These are phyloP conservation scores for Teunomyces kruisii DNA, from an alignment of 805 yeast genomes.

Conservation along the genomic window DNA sequence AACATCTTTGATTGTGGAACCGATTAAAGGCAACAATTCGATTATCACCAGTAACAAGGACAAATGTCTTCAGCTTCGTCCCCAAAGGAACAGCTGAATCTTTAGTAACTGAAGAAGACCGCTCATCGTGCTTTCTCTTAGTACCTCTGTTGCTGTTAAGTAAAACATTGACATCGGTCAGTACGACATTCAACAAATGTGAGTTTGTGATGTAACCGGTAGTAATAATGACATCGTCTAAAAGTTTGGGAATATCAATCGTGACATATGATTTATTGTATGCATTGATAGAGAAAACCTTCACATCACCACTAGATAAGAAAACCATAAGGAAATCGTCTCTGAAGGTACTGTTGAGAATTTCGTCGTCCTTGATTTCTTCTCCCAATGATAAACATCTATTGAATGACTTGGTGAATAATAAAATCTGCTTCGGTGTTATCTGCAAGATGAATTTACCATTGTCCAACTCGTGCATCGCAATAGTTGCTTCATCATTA, in stretches of 20 bases:
- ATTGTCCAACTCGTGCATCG: slow-evolving; percentile 58
- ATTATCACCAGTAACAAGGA: slow-evolving; percentile 76
- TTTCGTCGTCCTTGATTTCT: slow-evolving; percentile 50
- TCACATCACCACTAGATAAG: slow-evolving; percentile 69
- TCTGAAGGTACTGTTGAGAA: slow-evolving; percentile 58
- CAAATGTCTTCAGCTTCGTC: slow-evolving; percentile 45
- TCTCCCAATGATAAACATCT: slow-evolving; percentile 48
- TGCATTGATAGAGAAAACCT: slow-evolving; percentile 46
- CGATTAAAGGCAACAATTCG: slow-evolving; percentile 64
- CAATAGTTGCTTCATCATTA: slow-evolving; percentile 61
- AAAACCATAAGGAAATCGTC: slow-evolving; percentile 67
- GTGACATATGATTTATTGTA: slow-evolving; percentile 34
- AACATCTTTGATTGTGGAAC: slow-evolving; percentile 53
- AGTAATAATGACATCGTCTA: slow-evolving; percentile 56
- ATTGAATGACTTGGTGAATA: slow-evolving; percentile 62
- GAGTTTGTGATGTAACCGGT: slow-evolving; percentile 64
- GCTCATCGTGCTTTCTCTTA: slow-evolving; percentile 27
- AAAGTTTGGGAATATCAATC: slow-evolving; percentile 40
- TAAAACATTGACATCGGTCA: slow-evolving; percentile 27
- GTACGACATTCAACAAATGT: slow-evolving; percentile 45
- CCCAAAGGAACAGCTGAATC: slow-evolving; percentile 16
- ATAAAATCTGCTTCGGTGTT: slow-evolving; percentile 60
- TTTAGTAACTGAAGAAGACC: not conserved
- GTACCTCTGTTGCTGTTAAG: slow-evolving; percentile 26
- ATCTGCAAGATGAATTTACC: slow-evolving; percentile 71